phyloP scores from a whole-genome alignment of 306 rosid genomes.

The Dicorynia guianensis region DNA sequence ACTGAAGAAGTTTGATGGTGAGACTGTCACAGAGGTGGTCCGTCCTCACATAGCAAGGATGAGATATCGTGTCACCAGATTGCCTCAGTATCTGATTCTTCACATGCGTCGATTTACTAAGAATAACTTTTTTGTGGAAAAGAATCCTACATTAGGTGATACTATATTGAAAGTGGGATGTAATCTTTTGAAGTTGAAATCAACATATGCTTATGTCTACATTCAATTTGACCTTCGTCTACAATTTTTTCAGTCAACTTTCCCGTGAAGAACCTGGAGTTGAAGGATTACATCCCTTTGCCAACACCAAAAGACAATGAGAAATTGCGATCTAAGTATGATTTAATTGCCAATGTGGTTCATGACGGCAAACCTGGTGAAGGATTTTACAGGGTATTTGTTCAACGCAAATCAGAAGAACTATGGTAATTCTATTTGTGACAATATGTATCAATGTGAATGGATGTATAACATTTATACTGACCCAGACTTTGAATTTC shows the following conservation, averaged over 20 bases:
- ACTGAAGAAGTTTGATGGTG: conserved; percentile 94
- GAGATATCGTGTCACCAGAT: conserved; percentile 85
- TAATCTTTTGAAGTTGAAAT: conserved; percentile 19
- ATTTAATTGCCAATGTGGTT: conserved; percentile 88
- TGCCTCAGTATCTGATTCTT: conserved; percentile 82
- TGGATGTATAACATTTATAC: conserved; percentile 10
- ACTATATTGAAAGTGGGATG: conserved; percentile 14
- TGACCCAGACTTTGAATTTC: conserved; percentile 33
- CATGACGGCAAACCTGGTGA: conserved; percentile 96
- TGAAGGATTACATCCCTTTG: conserved; percentile 96
- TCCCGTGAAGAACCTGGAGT: conserved; percentile 94
- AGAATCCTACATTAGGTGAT: conserved; percentile 93
- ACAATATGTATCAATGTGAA: conserved; percentile 1
- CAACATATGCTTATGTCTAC: conserved; percentile 18
- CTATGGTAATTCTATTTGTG: conserved; percentile 62
- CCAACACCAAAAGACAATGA: conserved; percentile 77
- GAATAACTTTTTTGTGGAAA: conserved; percentile 96
- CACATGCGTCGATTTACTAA: conserved; percentile 96
- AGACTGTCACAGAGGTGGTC: conserved; percentile 89
- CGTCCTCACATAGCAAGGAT: conserved; percentile 93
- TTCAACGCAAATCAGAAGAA: conserved; percentile 91
- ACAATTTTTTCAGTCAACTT: conserved; percentile 72
- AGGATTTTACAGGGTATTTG: conserved; percentile 90
- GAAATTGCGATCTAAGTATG: conserved; percentile 79
- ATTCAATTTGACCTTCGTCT: conserved; percentile 27